Base-by-base conservation (phyloP, 129 eudicot genomes). In the Pseudognaphalium luteoalbum region DNA sequence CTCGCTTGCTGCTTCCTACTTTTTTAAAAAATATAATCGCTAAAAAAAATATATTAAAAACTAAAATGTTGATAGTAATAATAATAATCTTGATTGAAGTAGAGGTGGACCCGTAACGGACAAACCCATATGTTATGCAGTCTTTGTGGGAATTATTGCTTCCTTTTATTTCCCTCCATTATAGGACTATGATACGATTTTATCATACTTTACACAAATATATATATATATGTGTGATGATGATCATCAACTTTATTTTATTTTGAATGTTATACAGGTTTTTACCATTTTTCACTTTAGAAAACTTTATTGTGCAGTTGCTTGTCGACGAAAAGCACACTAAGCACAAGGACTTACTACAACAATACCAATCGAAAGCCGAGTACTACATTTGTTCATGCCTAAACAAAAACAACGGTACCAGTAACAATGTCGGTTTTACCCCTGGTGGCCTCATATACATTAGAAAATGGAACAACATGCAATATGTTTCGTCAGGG, bases 391-490 rank as follows among this genome's bases (percentile, higher is more conserved):
- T 90, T 3, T 93, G 98, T 47, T 73, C 91, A n/a, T 87, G 96
- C 81, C 80, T 93, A 25, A 81, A 81, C 83, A 88, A 81, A 81
- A 93, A 90, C 91, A 86, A 87, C 37, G 84, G 81, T 25, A 74
- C 73, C 37, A 78, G 81, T 30, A 79, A 89, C 68, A 80, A 80
- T 42, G 85, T 88, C 15, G 67, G 66, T 7, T 85, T 81, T 29
- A 93, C 95, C 62, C 95, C 91, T 1, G 85, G 88, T 19, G 98
- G 97, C 14, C 92, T 93, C 65, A 74, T 90, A 58, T 93, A 78
- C 82, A 72, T 84, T 67, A 84, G 96, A 30, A 81, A 83, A 75
- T 93, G 97, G 97, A 93, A 90, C 88, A 93, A 93, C 89, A 90
- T 93, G 97, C 98, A 90, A 52, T 90, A 93, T 30, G 96, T 87